phyloP scores from a whole-genome alignment of 371 early-diverging fungal species.

The Mucor piriformis region DNA sequence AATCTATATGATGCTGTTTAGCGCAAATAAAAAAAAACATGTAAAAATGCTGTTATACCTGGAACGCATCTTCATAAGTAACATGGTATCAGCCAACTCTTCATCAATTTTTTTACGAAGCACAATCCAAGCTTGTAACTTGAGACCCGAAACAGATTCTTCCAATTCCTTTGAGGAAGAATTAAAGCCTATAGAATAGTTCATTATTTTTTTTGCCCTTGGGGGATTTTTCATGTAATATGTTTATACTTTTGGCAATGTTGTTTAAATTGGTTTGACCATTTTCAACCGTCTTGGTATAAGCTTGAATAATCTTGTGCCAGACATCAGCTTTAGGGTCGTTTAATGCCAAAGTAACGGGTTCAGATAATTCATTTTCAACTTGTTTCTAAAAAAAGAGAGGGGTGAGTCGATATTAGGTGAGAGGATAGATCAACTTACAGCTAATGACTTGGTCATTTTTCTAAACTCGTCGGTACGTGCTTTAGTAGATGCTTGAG shows the following conservation, averaged over 20 bases:
- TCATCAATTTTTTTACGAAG: slow-evolving; percentile 77
- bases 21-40: too few relatives aligned
- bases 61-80: slow-evolving; percentile 77
- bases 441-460: slow-evolving; percentile 60
- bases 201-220: neutral
- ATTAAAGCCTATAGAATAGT: slow-evolving; percentile 56
- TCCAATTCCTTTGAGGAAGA: slow-evolving; percentile 56
- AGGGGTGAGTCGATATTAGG: too few relatives aligned
- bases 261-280: slow-evolving; percentile 16
- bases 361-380: slow-evolving; percentile 68
- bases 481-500: slow-evolving; percentile 65
- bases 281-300: slow-evolving; percentile 49
- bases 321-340: slow-evolving; percentile 73
- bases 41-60: too few relatives aligned
- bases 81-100: slow-evolving; percentile 81
- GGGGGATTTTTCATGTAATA: neutral
- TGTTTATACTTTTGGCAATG: slow-evolving; percentile 23
- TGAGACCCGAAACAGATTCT: slow-evolving; percentile 52
- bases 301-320: slow-evolving; percentile 65
- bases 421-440: too few relatives aligned
- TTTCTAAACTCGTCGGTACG: slow-evolving; percentile 80
- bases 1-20: slow-evolving; percentile 61
- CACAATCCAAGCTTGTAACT: slow-evolving; percentile 75
- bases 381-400: slow-evolving; percentile 55
- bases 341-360: slow-evolving; percentile 74